phyloP scores from a whole-genome alignment of 2,329 filamentous ascomycete species.

The Plenodomus biglobosus region DNA sequence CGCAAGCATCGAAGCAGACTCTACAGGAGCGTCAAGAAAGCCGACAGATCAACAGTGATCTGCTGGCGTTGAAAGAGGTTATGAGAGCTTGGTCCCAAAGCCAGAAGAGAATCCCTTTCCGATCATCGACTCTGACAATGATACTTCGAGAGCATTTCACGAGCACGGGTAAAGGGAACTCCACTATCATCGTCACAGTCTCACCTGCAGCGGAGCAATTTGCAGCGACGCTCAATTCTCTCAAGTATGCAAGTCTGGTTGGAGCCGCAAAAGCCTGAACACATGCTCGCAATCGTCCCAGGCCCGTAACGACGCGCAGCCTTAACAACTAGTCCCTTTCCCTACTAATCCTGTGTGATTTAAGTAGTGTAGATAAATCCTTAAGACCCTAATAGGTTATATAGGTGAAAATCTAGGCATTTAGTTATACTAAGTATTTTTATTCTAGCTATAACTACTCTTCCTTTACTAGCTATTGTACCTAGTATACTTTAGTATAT shows the following conservation, averaged over 20 bases:
- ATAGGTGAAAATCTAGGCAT: too few species aligned
- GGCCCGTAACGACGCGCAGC: too few species aligned
- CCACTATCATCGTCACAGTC: conserved; percentile 46
- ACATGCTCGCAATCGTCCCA: too few species aligned
- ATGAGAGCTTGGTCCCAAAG: conserved; percentile 46
- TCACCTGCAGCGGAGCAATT: conserved; percentile 44
- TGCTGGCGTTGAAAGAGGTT: conserved; percentile 51
- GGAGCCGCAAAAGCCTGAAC: conserved; percentile 14
- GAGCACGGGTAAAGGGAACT: conserved; percentile 24
- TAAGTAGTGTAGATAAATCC: too few species aligned
- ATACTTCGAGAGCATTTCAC: conserved; percentile 47
- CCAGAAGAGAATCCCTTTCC: conserved; percentile 46
- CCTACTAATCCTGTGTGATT: too few species aligned
- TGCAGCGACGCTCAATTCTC: conserved; percentile 47
- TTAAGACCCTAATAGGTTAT: too few species aligned
- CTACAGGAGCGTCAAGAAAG: conserved; percentile 47
- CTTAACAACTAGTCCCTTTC: too few species aligned
- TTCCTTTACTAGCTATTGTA: too few species aligned
- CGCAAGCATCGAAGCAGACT: conserved; percentile 28
- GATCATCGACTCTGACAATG: conserved; percentile 50
- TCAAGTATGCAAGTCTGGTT: conserved; percentile 49
- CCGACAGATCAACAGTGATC: conserved; percentile 50
- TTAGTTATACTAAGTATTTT: too few species aligned
- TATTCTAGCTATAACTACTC: too few species aligned
- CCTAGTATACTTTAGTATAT: too few species aligned